A percentile compares a stretch with the other conserved stretches of the same genome.
Conservation (phyloP, 352 stramenopile species). For the Globisporangium lucens region DNA sequence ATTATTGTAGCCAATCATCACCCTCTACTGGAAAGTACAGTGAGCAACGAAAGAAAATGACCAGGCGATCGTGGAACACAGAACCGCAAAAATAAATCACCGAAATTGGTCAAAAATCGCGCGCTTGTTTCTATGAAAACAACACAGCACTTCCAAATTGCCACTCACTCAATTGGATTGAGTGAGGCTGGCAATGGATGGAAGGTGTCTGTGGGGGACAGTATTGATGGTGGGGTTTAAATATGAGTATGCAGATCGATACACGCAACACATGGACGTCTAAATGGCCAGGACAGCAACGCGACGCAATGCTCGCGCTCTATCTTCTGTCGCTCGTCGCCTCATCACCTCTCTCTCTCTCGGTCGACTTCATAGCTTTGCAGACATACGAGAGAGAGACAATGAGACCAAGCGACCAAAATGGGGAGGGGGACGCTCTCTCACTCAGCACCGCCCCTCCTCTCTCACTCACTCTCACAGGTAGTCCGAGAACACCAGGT, state of each 20-base stretch:
- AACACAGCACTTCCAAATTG: background rate
- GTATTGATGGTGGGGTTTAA: background rate
- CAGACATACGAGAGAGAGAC: background rate
- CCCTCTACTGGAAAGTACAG: no score
- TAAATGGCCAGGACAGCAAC: background rate
- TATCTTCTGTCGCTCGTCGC: background rate
- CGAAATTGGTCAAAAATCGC: background rate
- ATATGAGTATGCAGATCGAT: background rate
- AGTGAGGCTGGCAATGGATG: background rate
- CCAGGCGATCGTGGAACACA: background rate
- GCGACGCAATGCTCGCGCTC: no score
- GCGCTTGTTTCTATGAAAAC: background rate
- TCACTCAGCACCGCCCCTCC: no score
- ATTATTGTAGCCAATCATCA: no score
- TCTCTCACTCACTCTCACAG: conserved; percentile 21
- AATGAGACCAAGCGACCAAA: background rate
- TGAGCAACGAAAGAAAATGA: no score
- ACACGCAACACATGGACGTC: background rate
- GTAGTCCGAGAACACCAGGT: conserved; percentile 77
- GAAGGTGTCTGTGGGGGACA: background rate
- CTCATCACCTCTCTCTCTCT: background rate
- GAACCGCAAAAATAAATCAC: background rate
- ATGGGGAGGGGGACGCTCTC: background rate
- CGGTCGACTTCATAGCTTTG: no score
- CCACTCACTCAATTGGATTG: background rate